phyloP scores from a whole-genome alignment of 441 rosid genomes.

The Isatis lusitanica region DNA sequence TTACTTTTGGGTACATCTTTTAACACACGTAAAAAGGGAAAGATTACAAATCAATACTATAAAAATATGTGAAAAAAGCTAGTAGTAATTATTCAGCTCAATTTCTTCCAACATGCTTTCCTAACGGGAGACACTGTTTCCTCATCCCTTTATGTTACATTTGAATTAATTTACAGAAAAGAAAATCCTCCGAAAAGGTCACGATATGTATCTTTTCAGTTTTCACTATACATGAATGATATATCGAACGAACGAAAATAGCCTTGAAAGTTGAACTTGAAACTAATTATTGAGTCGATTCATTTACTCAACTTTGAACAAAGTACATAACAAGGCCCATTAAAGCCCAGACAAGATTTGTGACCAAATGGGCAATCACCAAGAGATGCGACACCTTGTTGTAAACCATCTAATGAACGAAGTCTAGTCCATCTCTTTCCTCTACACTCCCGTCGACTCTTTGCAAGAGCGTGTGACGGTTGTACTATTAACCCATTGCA shows the following conservation, averaged over 20 bases:
- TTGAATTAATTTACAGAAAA: neutral
- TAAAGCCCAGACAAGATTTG: neutral
- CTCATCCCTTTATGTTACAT: slow-evolving; percentile 7
- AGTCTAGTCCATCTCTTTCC: neutral
- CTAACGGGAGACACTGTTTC: slow-evolving; percentile 40
- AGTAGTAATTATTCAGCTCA: slow-evolving; percentile 35
- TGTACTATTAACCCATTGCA: no score
- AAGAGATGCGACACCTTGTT: neutral
- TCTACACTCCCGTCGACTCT: neutral
- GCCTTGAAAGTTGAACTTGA: no score
- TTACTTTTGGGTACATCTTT: slow-evolving; percentile 41
- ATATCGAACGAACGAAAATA: neutral
- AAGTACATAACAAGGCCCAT: neutral
- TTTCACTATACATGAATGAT: neutral
- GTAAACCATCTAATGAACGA: neutral
- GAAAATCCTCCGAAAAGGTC: neutral
- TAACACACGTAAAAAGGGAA: slow-evolving; percentile 42
- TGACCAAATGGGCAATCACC: neutral
- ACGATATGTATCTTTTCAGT: neutral
- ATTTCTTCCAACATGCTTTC: slow-evolving; percentile 37
- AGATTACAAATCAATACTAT: slow-evolving; percentile 20
- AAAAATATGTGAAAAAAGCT: slow-evolving; percentile 21
- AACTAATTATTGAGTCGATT: neutral
- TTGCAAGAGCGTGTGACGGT: no score
- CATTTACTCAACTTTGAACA: neutral